phyloP scores from a whole-genome alignment of 2,329 filamentous ascomycete species.

The Fusarium scirpi region DNA sequence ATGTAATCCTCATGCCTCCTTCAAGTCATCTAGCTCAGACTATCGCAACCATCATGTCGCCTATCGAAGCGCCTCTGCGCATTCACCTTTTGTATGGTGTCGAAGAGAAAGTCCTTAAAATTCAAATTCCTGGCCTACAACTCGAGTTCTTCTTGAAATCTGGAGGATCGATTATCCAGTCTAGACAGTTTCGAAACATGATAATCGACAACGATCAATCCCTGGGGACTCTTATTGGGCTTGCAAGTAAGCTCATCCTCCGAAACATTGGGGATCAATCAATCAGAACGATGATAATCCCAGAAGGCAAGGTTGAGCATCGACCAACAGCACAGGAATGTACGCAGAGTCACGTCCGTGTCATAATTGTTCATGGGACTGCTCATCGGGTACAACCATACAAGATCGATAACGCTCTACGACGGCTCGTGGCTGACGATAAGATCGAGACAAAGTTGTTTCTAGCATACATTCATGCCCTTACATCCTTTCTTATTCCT shows the following conservation, averaged over 20 bases:
- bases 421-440: conserved; percentile 63
- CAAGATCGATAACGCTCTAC: conserved; percentile 61
- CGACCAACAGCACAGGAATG: conserved; percentile 42
- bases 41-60: too few species aligned
- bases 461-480: conserved; percentile 64
- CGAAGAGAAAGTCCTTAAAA: too few species aligned
- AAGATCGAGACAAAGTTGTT: conserved; percentile 64
- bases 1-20: too few species aligned
- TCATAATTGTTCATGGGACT: conserved; percentile 49
- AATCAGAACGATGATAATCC: conserved; percentile 55
- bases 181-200: conserved; percentile 35
- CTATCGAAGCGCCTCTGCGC: too few species aligned
- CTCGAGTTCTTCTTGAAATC: background rate
- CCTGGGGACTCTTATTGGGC: conserved; percentile 21
- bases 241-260: conserved; percentile 58
- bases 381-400: conserved; percentile 56
- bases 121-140: too few species aligned
- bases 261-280: conserved; percentile 21
- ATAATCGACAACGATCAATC: conserved; percentile 30
- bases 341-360: conserved; percentile 19
- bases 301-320: conserved; percentile 47
- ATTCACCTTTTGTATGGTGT: too few species aligned
- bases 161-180: conserved; percentile 3
- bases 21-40: too few species aligned
- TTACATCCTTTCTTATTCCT: conserved; percentile 64